Conservation (phyloP, 768 basidiomycete species). For the Rhizopogon salebrosus region DNA sequence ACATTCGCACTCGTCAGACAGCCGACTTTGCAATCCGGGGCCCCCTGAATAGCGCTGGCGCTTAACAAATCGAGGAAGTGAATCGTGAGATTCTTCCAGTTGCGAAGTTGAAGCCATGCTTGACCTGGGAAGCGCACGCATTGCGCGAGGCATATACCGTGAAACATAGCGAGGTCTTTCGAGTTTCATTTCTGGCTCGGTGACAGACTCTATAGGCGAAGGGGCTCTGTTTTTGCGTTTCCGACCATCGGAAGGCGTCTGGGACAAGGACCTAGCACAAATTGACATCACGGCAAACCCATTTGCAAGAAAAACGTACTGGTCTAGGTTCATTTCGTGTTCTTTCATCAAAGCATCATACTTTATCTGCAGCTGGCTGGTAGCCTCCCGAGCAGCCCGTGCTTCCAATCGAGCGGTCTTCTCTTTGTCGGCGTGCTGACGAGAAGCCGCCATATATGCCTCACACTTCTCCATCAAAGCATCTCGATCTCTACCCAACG, state of each 20-base stretch:
- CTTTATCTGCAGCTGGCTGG: slow-evolving; percentile 31
- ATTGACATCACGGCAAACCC: neutral
- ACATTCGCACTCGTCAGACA: neutral
- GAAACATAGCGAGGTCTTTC: neutral
- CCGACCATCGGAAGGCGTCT: neutral
- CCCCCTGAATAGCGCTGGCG: slow-evolving; percentile 21
- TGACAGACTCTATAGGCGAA: too few species aligned
- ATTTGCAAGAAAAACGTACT: neutral
- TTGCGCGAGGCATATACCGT: slow-evolving; percentile 10
- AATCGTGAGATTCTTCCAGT: slow-evolving; percentile 1
- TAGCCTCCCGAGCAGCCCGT: slow-evolving; percentile 33
- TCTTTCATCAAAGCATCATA: slow-evolving; percentile 27
- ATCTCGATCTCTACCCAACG: slow-evolving; percentile 37
- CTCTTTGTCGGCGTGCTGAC: slow-evolving; percentile 29
- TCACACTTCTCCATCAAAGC: slow-evolving; percentile 40
- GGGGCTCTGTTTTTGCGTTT: slow-evolving; percentile 3
- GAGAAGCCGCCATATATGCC: slow-evolving; percentile 29
- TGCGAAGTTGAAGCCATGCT: slow-evolving; percentile 7
- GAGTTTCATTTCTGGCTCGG: neutral
- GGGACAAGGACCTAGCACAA: neutral
- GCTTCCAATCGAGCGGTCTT: slow-evolving; percentile 22
- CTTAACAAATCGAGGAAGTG: slow-evolving; percentile 10
- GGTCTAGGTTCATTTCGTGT: slow-evolving; percentile 9
- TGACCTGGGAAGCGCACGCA: slow-evolving; percentile 23
- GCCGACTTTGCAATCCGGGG: neutral